These are phyloP conservation scores for Borealophlyctis nickersoniae DNA, from an alignment of 192 early-diverging fungal species.

Conservation along the genomic window DNA sequence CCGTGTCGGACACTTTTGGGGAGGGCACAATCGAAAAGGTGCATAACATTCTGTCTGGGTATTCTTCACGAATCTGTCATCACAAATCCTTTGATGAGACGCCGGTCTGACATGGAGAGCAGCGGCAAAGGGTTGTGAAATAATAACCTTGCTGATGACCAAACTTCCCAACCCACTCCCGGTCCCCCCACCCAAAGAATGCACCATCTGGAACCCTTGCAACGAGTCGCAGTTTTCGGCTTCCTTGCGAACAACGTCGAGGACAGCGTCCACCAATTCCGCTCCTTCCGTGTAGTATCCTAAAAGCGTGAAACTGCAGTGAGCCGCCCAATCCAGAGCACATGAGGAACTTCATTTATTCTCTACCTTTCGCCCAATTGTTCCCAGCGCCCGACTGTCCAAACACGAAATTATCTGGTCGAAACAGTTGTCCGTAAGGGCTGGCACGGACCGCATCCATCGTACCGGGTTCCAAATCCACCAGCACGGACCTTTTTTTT, in stretches of 20 bases:
- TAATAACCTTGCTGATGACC: constrained; percentile 73
- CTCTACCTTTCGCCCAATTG: constrained; percentile 99
- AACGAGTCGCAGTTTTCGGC: constrained; percentile 94
- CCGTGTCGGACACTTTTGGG: constrained; percentile 96
- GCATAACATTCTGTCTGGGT: constrained; percentile 98
- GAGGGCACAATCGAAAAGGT: constrained; percentile 97
- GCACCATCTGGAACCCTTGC: constrained; percentile 98
- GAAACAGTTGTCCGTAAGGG: constrained; percentile 79
- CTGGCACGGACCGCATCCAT: constrained; percentile 82
- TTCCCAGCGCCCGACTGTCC: constrained; percentile 97
- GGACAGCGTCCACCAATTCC: constrained; percentile 91
- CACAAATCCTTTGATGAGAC: neutral
- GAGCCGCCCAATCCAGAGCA: too few species aligned
- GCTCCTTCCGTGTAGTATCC: constrained; percentile 99
- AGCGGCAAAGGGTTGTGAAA: neutral
- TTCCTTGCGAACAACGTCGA: constrained; percentile 96
- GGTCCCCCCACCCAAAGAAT: constrained; percentile 97
- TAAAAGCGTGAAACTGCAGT: too few species aligned
- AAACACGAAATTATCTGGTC: constrained; percentile 95
- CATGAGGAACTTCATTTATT: too few species aligned
- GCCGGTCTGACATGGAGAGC: neutral
- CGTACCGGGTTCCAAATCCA: constrained; percentile 92
- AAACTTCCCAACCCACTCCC: constrained; percentile 97
- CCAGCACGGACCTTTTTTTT: constrained; percentile 67
- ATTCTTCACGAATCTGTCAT: constrained; percentile 87